phyloP scores from a whole-genome alignment of 2,329 filamentous ascomycete species.

The Macrophomina tecta region DNA sequence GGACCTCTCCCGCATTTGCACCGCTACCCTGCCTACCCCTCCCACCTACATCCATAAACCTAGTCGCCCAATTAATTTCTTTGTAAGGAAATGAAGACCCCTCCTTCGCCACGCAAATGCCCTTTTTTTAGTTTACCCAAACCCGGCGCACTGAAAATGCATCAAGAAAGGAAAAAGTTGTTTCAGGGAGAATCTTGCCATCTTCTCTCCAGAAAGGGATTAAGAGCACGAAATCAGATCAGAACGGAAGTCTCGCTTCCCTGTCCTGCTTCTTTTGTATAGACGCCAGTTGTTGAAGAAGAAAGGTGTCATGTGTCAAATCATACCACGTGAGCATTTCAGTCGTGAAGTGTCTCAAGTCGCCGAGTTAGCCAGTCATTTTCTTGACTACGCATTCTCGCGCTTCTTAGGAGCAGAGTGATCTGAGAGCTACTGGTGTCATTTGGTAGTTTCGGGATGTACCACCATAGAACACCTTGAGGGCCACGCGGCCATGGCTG shows the following conservation, averaged over 20 bases:
- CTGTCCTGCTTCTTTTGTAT: constrained; percentile 20
- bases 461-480: not conserved
- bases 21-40: not conserved
- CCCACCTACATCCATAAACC: not conserved
- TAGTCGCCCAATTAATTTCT: constrained; percentile 20
- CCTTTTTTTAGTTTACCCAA: constrained; percentile 27
- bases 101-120: constrained; percentile 27
- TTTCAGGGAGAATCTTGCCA: constrained; percentile 15
- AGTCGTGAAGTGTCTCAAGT: constrained; percentile 12
- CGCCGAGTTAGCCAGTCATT: not conserved
- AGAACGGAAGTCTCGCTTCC: constrained; percentile 16
- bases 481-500: no score
- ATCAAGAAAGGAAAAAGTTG: constrained; percentile 22
- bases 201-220: constrained; percentile 12
- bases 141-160: constrained; percentile 29
- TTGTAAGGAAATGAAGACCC: constrained; percentile 15
- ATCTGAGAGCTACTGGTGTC: not conserved
- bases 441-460: not conserved
- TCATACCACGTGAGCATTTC: constrained; percentile 27
- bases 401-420: not conserved
- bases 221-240: constrained; percentile 26
- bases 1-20: constrained; percentile 19
- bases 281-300: constrained; percentile 19
- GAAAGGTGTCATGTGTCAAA: constrained; percentile 27
- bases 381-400: not conserved